These are phyloP conservation scores for Lactifluus rugatus DNA, from an alignment of 768 basidiomycete species.

Conservation along the genomic window DNA sequence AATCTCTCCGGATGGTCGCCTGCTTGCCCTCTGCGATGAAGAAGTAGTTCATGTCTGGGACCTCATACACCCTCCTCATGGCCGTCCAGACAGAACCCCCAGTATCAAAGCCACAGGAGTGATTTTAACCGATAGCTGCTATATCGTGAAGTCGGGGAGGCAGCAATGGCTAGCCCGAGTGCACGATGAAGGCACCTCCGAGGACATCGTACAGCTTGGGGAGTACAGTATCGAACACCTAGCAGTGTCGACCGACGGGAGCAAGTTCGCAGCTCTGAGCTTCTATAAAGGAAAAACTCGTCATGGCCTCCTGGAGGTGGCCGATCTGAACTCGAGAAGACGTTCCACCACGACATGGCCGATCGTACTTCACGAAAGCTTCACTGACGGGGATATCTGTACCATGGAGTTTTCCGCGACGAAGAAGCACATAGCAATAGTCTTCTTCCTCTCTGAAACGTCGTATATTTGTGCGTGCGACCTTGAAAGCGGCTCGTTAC, in stretches of 20 bases:
- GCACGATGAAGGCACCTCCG: conserved; percentile 2
- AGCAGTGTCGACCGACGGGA: background rate
- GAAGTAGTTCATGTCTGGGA: conserved; percentile 8
- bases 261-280: conserved; percentile 3
- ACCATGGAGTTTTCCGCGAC: conserved; percentile 13
- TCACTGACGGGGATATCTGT: conserved; percentile 8
- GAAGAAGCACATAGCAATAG: background rate
- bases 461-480: conserved; percentile 11
- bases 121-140: background rate
- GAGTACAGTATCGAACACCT: conserved; percentile 3
- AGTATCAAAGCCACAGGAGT: conserved; percentile 4
- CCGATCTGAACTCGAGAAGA: conserved; percentile 3
- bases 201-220: conserved; percentile 4
- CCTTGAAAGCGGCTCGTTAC: conserved; percentile 7
- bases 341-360: conserved; percentile 7
- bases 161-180: conserved; percentile 5
- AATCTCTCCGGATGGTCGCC: conserved; percentile 5
- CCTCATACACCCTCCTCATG: background rate
- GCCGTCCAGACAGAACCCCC: background rate
- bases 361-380: conserved; percentile 10
- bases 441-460: conserved; percentile 5
- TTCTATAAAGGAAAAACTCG: conserved; percentile 5
- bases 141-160: conserved; percentile 1
- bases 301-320: conserved; percentile 5
- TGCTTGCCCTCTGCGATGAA: conserved; percentile 7